Percentiles rank a stretch among this genome's conserved stretches.
Conservation (phyloP, 2,329 filamentous ascomycete genomes). For the Fusarium sp. region DNA sequence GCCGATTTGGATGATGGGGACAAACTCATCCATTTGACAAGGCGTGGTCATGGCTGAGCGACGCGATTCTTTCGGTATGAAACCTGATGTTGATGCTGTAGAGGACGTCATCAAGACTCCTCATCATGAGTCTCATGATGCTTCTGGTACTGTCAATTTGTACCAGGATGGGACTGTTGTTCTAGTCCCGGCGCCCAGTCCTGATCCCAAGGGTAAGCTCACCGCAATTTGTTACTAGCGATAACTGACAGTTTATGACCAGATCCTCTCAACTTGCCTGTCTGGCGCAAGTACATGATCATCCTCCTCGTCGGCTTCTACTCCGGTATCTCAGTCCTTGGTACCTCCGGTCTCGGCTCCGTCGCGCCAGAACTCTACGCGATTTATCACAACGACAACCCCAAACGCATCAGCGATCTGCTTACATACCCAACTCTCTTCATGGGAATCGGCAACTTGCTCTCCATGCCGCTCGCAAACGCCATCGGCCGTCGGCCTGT, state of each 20-base stretch:
- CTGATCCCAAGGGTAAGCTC: constrained; percentile 9
- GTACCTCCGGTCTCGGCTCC: constrained; percentile 13
- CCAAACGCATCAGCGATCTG: constrained; percentile 4
- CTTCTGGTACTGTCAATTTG: constrained; percentile 9
- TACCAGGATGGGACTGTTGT: constrained; percentile 17
- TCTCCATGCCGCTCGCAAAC: constrained; percentile 4
- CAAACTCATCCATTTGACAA: background rate
- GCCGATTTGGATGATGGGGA: rapidly evolving
- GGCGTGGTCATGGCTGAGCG: constrained; percentile 11
- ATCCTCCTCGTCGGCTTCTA: constrained; percentile 21
- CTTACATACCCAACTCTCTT: constrained; percentile 14
- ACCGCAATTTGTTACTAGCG: rapidly evolving
- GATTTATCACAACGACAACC: constrained; percentile 4
- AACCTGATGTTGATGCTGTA: constrained; percentile 6
- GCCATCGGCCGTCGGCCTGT: constrained; percentile 6
- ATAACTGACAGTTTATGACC: rapidly evolving
- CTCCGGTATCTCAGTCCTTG: constrained; percentile 16
- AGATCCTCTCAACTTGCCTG: constrained; percentile 12
- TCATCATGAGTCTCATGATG: background rate
- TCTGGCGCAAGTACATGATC: constrained; percentile 17
- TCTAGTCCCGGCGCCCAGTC: constrained; percentile 6
- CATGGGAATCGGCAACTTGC: constrained; percentile 9
- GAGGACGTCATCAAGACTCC: constrained; percentile 4
- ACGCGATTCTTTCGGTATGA: constrained; percentile 5
- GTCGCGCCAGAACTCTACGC: background rate